A percentile compares a stretch with the other conserved stretches of the same genome.
Evolutionary conservation across 192 early-diverging fungal genomes (phyloP).

Genomic region (Dimargaris verticillata): DNA sequence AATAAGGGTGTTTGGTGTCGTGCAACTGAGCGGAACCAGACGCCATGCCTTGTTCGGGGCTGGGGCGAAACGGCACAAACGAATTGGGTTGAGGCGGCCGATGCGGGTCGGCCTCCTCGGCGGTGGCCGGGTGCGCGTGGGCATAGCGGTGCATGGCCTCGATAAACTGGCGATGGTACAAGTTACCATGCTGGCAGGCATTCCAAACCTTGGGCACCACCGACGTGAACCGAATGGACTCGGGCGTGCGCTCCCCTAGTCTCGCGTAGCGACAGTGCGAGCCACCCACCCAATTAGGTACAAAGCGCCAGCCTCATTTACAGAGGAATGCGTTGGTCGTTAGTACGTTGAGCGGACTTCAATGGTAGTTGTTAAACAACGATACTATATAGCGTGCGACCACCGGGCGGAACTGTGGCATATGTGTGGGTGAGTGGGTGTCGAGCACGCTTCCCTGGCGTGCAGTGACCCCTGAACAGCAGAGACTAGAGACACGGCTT

Average conservation of each 20-base stretch:
- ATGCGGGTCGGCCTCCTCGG: background rate
- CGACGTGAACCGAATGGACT: background rate
- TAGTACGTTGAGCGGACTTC: background rate
- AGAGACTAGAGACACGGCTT: too few species aligned
- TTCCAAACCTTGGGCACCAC: constrained; percentile 2
- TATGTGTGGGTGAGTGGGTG: background rate
- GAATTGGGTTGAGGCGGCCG: background rate
- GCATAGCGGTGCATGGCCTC: background rate
- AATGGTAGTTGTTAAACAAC: background rate
- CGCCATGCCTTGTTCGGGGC: background rate
- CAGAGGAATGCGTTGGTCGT: background rate
- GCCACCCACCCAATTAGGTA: background rate
- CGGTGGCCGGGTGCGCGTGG: background rate
- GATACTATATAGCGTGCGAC: background rate
- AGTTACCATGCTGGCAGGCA: constrained; percentile 3
- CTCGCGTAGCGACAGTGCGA: background rate
- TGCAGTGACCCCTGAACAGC: too few species aligned
- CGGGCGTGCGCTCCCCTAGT: constrained; percentile 7
- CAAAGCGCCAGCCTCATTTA: background rate
- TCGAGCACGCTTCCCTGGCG: too few species aligned
- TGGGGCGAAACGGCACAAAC: constrained; percentile 3
- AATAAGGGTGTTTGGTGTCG: background rate
- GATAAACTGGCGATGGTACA: background rate
- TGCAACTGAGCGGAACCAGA: too few species aligned
- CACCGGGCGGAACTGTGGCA: background rate